A percentile compares a stretch with the other conserved stretches of the same genome.
Conservation (phyloP, 2,329 filamentous ascomycete genomes). For the Pestalotiopsis sp. region DNA sequence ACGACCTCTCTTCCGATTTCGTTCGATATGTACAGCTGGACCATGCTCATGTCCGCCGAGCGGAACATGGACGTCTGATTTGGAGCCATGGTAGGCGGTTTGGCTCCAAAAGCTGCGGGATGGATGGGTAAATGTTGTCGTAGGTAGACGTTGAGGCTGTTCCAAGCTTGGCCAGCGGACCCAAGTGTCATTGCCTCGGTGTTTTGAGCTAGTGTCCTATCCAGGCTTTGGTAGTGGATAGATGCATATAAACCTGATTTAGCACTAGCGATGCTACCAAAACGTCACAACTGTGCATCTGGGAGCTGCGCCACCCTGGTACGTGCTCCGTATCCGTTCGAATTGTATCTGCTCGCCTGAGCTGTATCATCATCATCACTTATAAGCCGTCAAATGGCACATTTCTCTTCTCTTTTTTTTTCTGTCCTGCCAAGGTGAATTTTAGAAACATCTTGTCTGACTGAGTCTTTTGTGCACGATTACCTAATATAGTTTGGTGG, state of each 20-base stretch:
- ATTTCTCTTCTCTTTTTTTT: too few species aligned
- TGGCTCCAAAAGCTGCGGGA: slow-evolving; percentile 10
- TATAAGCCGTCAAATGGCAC: too few species aligned
- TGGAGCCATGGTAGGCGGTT: slow-evolving; percentile 57
- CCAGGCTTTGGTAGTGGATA: neutral
- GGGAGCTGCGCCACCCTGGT: neutral
- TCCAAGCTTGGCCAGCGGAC: slow-evolving; percentile 2
- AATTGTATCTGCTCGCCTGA: neutral
- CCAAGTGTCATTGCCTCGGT: slow-evolving; percentile 10
- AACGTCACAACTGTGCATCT: neutral
- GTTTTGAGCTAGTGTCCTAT: neutral
- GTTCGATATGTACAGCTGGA: slow-evolving; percentile 98
- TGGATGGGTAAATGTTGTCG: neutral
- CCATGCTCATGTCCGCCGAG: slow-evolving; percentile 99
- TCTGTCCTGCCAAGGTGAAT: too few species aligned
- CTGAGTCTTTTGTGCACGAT: too few species aligned
- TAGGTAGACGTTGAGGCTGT: neutral
- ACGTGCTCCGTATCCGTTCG: neutral
- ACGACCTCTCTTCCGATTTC: slow-evolving; percentile 98
- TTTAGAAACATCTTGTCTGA: too few species aligned
- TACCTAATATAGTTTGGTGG: too few species aligned
- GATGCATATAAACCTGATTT: neutral
- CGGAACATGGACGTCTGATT: slow-evolving; percentile 94
- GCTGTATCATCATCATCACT: neutral
- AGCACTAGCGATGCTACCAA: neutral